Evolutionary conservation across 2,329 filamentous ascomycete species (phyloP).

Genomic region (Polychaeton citri): DNA sequence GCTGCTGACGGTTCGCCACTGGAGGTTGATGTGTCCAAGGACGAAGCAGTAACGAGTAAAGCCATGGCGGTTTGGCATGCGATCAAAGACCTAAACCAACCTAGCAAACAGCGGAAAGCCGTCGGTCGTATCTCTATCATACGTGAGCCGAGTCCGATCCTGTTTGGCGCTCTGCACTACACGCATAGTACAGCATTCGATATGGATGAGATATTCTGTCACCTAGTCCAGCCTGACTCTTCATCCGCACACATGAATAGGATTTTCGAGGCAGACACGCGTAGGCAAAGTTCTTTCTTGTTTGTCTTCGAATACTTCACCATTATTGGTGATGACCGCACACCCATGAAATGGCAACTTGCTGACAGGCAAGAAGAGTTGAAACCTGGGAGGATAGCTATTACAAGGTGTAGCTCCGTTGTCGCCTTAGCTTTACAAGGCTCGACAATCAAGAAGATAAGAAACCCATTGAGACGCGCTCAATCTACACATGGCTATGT

Average conservation of each 20-base stretch:
- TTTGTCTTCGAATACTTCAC: constrained; percentile 56
- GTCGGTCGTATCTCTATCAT: constrained; percentile 48
- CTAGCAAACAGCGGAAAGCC: constrained; percentile 29
- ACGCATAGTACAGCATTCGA: constrained; percentile 46
- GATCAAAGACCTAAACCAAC: constrained; percentile 23
- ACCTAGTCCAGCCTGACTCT: constrained; percentile 37
- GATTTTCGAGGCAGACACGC: constrained; percentile 31
- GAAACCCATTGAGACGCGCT: constrained; percentile 36
- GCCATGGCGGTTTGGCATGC: constrained; percentile 22
- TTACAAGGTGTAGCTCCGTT: constrained; percentile 46
- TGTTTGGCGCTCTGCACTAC: constrained; percentile 46
- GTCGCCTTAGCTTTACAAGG: constrained; percentile 46
- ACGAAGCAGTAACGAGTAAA: constrained; percentile 22
- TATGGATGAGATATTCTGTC: constrained; percentile 46
- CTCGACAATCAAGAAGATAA: constrained; percentile 35
- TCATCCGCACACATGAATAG: constrained; percentile 29
- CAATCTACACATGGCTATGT: constrained; percentile 38
- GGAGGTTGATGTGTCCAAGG: constrained; percentile 20
- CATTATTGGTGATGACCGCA: constrained; percentile 41
- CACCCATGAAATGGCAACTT: constrained; percentile 47
- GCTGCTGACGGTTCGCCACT: constrained; percentile 32
- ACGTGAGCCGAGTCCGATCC: constrained; percentile 46
- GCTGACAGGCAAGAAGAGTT: constrained; percentile 34
- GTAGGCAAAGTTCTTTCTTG: constrained; percentile 44
- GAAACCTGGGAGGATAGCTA: constrained; percentile 35